Evolutionary conservation across 257 asterid genomes (phyloP).

Genomic region (Capsicum chinense): DNA sequence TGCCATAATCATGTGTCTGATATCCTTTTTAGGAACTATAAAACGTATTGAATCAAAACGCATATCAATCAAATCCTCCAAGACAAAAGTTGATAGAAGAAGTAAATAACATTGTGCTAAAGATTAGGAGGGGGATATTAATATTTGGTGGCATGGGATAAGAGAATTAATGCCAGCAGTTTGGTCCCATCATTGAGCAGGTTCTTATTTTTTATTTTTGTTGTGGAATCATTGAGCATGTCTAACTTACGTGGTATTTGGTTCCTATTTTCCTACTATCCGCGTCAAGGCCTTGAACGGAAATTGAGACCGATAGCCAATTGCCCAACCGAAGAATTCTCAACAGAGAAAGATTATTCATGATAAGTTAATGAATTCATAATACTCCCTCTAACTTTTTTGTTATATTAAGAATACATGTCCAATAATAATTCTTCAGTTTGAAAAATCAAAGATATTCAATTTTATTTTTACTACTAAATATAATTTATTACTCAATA

Average conservation of each 20-base stretch:
- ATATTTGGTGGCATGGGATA: conserved; percentile 1
- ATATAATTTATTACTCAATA: too few species aligned
- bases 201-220: too few species aligned
- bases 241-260: neutral
- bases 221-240: neutral
- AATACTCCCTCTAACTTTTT: too few species aligned
- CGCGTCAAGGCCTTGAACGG: neutral
- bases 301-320: neutral
- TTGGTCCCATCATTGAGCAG: neutral
- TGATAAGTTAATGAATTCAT: too few species aligned
- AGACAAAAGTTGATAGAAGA: neutral
- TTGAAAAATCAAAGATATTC: too few species aligned
- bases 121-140: neutral
- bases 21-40: neutral
- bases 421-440: too few species aligned
- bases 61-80: neutral
- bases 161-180: conserved; percentile 22
- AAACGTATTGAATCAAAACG: neutral
- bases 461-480: too few species aligned
- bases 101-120: neutral
- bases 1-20: too few species aligned
- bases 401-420: too few species aligned
- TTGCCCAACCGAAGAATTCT: too few species aligned
- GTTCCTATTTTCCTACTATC: neutral
- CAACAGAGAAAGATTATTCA: too few species aligned